A percentile compares a stretch with the other conserved stretches of the same genome.
Evolutionary conservation across 345 rosid genomes (phyloP).

Genomic region (Sonneratia caseolaris): DNA sequence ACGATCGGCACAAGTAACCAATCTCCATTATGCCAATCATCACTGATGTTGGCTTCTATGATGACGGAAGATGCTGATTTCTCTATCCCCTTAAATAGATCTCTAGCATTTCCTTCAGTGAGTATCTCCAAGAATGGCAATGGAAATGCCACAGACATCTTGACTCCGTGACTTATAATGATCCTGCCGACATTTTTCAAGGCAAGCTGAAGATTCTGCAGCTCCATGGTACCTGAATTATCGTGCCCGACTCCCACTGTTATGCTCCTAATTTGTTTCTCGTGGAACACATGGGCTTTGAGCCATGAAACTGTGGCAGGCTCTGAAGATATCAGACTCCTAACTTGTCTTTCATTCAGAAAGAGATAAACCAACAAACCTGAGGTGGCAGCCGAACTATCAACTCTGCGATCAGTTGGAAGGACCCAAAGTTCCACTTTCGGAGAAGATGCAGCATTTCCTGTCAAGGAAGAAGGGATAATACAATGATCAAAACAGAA

Average conservation of each 20-base stretch:
- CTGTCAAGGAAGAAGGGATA: constrained; percentile 2
- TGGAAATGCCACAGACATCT: constrained; percentile 32
- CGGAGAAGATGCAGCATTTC: constrained; percentile 16
- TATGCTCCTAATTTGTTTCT: constrained; percentile 18
- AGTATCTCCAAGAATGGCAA: constrained; percentile 27
- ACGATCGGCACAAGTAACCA: constrained; percentile 17
- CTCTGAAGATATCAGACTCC: constrained; percentile 16
- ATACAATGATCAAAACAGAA: neutral
- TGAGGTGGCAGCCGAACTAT: constrained; percentile 10
- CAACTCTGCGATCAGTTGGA: constrained; percentile 14
- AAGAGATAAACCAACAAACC: constrained; percentile 22
- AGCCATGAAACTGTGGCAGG: constrained; percentile 27
- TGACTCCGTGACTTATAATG: constrained; percentile 10
- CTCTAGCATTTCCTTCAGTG: constrained; percentile 10
- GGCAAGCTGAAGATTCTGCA: constrained; percentile 19
- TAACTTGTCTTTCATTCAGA: constrained; percentile 18
- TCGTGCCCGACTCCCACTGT: constrained; percentile 9
- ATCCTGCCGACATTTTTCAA: constrained; percentile 22
- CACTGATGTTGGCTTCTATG: constrained; percentile 19
- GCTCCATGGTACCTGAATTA: constrained; percentile 10
- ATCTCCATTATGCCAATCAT: constrained; percentile 17
- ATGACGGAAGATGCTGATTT: constrained; percentile 20
- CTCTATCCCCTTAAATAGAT: constrained; percentile 21
- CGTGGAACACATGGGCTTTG: constrained; percentile 9
- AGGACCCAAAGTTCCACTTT: constrained; percentile 5